Base-by-base conservation (phyloP, 345 rosid species). In the Gossypium mustelinum region DNA sequence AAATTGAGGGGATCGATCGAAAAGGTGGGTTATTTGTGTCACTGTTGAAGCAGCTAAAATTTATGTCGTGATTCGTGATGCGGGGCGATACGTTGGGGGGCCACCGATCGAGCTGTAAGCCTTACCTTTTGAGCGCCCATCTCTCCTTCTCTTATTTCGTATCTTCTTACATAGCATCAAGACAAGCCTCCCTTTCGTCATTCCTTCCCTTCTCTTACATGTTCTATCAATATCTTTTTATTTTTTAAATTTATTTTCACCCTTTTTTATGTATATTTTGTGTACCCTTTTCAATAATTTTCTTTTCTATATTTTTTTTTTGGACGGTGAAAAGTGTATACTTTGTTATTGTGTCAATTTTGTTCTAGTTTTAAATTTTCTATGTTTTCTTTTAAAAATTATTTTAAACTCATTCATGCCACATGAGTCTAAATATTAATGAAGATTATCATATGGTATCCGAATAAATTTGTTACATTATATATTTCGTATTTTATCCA, bases 121-220 rank as follows among this genome's bases (percentile, higher is more conserved):
- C 73, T 58, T 68, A 59, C 68, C 79, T 50, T 69, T 57, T 57
- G 29, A 22, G 27, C 27, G 45, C 79, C 79, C 73, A 76, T 76
- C 74, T 76, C 78, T 68, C 78, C 78, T 75, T 67, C 78, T 68
- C 79, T 76, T 76, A 58, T 76, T 76, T 76, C 79, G 74, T 68
- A 76, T 76, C 79, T 76, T 76, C 66, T 76, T n/a, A 1, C 55
- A 48, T 9, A 56, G 78, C 73, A 7, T 43, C 68, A n/a, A 68
- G 78, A 75, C 73, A 75, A 68, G 56, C 73, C 47, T 68, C 78
- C 55, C 73, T 68, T 68, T 76, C 67, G 68, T 76, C 73, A 67
- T 27, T 48, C 70, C 58, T 25, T 68, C 41, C 12, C 34, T n/a
- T n/a, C 70, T 50, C 29, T 62, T n/a, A 11, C 70, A n/a, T 18